Evolutionary conservation across 2,329 filamentous ascomycete genomes (phyloP).

Genomic region (Paecilomyces variotii): DNA sequence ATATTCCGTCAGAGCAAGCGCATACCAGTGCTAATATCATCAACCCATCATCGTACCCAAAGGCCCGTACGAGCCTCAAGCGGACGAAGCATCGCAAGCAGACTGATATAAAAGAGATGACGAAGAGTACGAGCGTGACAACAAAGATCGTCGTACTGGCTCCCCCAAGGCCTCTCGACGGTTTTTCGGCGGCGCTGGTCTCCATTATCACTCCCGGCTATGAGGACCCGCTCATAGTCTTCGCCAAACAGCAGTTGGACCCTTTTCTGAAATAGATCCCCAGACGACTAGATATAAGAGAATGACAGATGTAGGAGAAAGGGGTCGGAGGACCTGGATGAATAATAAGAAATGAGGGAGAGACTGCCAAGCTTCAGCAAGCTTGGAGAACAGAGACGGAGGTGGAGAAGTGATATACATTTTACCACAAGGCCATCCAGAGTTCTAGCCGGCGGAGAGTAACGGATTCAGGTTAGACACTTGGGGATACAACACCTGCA

Average conservation of each 20-base stretch:
- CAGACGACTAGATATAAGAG: neutral
- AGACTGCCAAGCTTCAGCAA: neutral
- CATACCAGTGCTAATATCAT: conserved; percentile 31
- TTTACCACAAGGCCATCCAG: neutral
- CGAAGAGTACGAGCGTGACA: conserved; percentile 23
- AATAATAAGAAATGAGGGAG: neutral
- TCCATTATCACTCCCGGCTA: neutral
- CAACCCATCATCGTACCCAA: conserved; percentile 31
- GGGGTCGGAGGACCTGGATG: neutral
- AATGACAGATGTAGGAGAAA: neutral
- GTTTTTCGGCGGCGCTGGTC: neutral
- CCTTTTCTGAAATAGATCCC: neutral
- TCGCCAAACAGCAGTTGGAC: neutral
- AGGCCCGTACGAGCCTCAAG: conserved; percentile 24
- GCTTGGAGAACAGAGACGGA: neutral
- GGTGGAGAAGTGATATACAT: neutral
- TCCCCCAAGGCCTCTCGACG: conserved; percentile 13
- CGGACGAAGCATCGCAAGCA: conserved; percentile 30
- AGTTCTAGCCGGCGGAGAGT: neutral
- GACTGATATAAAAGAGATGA: conserved; percentile 24
- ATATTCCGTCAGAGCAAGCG: neutral
- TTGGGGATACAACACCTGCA: neutral
- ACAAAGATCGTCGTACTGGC: conserved; percentile 26
- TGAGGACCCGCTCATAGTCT: neutral
- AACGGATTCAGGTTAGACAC: neutral